phyloP scores from a whole-genome alignment of 345 rosid genomes.

The Citrus sp. region DNA sequence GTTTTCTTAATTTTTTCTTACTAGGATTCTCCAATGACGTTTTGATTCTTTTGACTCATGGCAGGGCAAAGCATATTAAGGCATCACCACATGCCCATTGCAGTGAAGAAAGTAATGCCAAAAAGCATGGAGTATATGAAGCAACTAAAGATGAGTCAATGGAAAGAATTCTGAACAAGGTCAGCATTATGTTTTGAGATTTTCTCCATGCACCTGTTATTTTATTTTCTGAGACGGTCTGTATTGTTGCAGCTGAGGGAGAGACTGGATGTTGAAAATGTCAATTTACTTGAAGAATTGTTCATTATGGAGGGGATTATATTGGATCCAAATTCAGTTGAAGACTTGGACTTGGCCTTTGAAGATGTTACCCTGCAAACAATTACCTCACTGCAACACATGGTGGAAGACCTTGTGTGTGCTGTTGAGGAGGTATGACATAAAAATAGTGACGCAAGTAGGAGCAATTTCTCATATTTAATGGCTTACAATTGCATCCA shows the following conservation, averaged over 20 bases:
- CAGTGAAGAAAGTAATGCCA: slow-evolving; percentile 39
- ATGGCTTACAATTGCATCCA: background rate
- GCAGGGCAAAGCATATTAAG: slow-evolving; percentile 89
- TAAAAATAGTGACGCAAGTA: background rate
- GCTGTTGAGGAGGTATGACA: slow-evolving; percentile 48
- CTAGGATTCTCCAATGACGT: background rate
- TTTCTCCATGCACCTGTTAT: background rate
- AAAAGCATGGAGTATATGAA: slow-evolving; percentile 28
- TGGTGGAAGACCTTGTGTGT: slow-evolving; percentile 47
- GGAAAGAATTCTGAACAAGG: slow-evolving; percentile 54
- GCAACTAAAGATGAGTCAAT: slow-evolving; percentile 39
- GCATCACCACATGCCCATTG: slow-evolving; percentile 42
- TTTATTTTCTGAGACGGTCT: slow-evolving; percentile 10
- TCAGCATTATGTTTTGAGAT: slow-evolving; percentile 19
- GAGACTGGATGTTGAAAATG: slow-evolving; percentile 53
- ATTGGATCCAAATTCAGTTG: slow-evolving; percentile 37
- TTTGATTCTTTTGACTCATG: slow-evolving; percentile 1
- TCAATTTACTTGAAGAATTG: slow-evolving; percentile 65
- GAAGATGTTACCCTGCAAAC: slow-evolving; percentile 42
- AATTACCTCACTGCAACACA: slow-evolving; percentile 44
- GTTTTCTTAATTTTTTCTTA: too few relatives aligned
- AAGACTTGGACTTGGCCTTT: slow-evolving; percentile 40
- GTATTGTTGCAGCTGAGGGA: slow-evolving; percentile 48
- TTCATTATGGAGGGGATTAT: slow-evolving; percentile 50
- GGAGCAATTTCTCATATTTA: background rate